Base-by-base conservation (phyloP, 2,329 filamentous ascomycete genomes). In the Penicillium occitanis region DNA sequence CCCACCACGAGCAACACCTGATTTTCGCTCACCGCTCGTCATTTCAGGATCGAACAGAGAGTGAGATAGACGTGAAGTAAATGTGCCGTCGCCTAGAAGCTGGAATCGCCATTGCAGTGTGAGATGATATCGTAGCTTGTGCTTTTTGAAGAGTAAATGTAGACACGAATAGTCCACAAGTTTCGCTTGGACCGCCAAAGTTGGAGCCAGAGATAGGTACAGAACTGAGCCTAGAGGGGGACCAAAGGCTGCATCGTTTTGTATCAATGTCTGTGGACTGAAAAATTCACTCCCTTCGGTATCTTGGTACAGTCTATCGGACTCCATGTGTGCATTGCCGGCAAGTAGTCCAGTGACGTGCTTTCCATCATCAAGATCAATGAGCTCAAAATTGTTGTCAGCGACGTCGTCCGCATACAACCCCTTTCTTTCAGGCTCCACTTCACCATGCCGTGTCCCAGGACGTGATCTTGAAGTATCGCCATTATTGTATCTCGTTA, bases 41-140 rank as follows among this genome's bases (percentile, higher is more conserved):
- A 95, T 84, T 28, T 96, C 89, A 0, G 92, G 88, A 67, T 93
- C 90, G 72, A 98, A 98, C 0, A 99, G 83, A 0, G 93, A 90
- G 63, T 92, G 88, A 0, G 91, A 90, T 1, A 99, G 83, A 1
- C 90, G 88, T 61, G 90, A 90, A 62, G 90, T 88, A 75, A 97
- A 97, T 17, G 91, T 83, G 5, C 93, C 93, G 71, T 95, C 93
- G 1, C 92, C 91, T 6, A 98, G 83, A 1, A 98, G 84, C 62
- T 96, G 91, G 69, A 95, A 97, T 51, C 90, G 86, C 67, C 87
- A 87, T 72, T 96, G 92, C 1, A 96, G 74, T 4, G 84, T 82
- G 0, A 98, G 80, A 73, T 98, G 93, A 1, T 86, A 81, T 17
- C 87, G 85, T 3, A 99, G 78, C 10, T 87, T 82, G 73, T 96